Evolutionary conservation across 2,329 filamentous ascomycete genomes (phyloP).

Genomic region (Trichoderma arundinaceum): DNA sequence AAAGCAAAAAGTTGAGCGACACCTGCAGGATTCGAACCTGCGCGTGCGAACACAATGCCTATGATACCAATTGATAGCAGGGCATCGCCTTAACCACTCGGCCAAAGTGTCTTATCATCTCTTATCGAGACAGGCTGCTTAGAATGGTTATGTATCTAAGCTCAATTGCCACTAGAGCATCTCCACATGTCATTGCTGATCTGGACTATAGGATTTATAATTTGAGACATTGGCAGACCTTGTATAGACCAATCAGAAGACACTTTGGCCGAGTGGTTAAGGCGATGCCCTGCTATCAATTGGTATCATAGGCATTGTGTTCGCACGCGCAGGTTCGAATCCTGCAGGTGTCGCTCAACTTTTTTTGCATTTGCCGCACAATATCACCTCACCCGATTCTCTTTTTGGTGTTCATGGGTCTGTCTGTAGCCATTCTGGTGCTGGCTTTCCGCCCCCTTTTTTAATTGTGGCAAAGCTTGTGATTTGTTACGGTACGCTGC

Average conservation of each 20-base stretch:
- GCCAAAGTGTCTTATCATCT: slow-evolving; percentile 31
- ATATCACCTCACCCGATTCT: too few species aligned
- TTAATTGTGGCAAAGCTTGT: too few species aligned
- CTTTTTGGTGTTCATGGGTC: background rate
- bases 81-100: slow-evolving; percentile 32
- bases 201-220: background rate
- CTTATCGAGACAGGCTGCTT: background rate
- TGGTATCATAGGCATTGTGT: slow-evolving; percentile 30
- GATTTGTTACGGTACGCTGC: too few species aligned
- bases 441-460: too few species aligned
- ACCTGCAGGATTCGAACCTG: slow-evolving; percentile 33
- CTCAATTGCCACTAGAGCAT: background rate
- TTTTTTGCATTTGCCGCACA: background rate
- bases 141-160: background rate
- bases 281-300: slow-evolving; percentile 31
- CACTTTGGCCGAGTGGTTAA: slow-evolving; percentile 32
- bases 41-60: slow-evolving; percentile 32
- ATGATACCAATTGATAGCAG: slow-evolving; percentile 27
- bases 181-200: too few species aligned
- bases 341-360: slow-evolving; percentile 30
- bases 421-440: too few species aligned
- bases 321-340: slow-evolving; percentile 32
- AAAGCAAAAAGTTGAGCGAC: slow-evolving; percentile 18
- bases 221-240: background rate
- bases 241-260: slow-evolving; percentile 19